Evolutionary conservation across 352 stramenopile species (phyloP), one percentile per base, ranked within the genome.

Genomic region (Phytophthora capsici): DNA sequence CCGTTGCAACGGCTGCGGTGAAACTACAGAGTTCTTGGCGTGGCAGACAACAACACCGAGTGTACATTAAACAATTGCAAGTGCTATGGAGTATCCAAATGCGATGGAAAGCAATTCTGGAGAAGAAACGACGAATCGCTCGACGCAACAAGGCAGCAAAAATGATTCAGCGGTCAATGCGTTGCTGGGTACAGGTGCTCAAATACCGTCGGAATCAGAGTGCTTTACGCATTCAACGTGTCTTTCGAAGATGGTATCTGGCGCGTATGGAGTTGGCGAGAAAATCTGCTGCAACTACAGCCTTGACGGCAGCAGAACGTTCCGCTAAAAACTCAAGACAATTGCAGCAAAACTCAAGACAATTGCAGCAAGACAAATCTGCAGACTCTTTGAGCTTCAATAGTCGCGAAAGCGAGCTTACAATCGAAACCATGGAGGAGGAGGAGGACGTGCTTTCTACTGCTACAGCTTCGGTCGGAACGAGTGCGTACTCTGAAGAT

Each of bases 1-100:
- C 76, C 9, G 32, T 90, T 12, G 52, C 43, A 17, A 50, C 23
- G 9, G 80, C 62, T 23, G 66, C 69, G 5, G 54, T 78, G 3
- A 69, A 50, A 43, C 51, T 94, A 22, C 86, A 94, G 56, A 82
- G 73, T 30, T 66, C 49, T 25, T 92, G 84, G 84, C 77, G 73
- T 50, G 57, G 57, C 0, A 67, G 55, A 37, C 41, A 57, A 12
- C 73, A 82, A 25, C 73, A 37, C 2, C 62, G 56, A 49, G 30
- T 61, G 28, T 91, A 75, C 45, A 46, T 50, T 45, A 49, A 73
- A n/a, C 64, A 77, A 36, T 6, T 83, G 6, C 19, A 72, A 13
- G 58, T 88, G 0, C 19, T 88, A 3, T 58, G 54, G 25, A 82
- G 73, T 53, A 71, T 89, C 10, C 82, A 91, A 63, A 40, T 78